These are phyloP conservation scores for Phytophthora sp. DNA, from an alignment of 352 stramenopile genomes.

Conservation along the genomic window DNA sequence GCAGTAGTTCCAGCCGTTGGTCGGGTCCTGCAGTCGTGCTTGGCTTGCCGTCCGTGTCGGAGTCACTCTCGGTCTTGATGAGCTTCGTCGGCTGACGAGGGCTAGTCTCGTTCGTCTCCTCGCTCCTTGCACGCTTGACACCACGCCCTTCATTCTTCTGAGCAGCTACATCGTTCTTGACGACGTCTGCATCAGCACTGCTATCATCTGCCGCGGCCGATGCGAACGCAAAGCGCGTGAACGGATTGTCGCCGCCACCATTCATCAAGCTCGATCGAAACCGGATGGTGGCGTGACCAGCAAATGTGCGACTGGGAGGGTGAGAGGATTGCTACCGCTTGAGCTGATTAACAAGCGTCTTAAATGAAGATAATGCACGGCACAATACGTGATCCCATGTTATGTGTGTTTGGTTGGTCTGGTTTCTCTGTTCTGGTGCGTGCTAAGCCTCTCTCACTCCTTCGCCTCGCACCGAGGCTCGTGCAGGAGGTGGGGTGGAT, in stretches of 20 bases:
- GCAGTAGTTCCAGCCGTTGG: conserved; percentile 42
- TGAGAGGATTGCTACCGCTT: too few species aligned
- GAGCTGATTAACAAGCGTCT: neutral
- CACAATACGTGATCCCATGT: conserved; percentile 30
- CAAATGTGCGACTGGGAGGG: neutral
- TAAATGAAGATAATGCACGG: conserved; percentile 19
- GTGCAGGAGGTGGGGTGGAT: conserved; percentile 5
- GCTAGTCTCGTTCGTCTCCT: neutral
- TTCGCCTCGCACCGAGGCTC: conserved; percentile 5
- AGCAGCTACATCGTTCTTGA: conserved; percentile 12
- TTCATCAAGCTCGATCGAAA: conserved; percentile 9
- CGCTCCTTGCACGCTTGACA: conserved; percentile 25
- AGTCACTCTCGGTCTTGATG: conserved; percentile 10
- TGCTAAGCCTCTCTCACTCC: conserved; percentile 5
- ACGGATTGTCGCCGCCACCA: conserved; percentile 51
- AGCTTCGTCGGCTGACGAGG: conserved; percentile 9
- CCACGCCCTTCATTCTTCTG: neutral
- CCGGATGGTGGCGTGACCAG: neutral
- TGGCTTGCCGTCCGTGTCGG: conserved; percentile 4
- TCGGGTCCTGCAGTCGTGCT: neutral
- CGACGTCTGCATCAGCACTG: conserved; percentile 1
- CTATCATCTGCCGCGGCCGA: conserved; percentile 1
- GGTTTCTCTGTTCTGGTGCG: conserved; percentile 16
- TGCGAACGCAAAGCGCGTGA: conserved; percentile 66
- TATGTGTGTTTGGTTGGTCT: conserved; percentile 29